phyloP scores from a whole-genome alignment of 306 rosid genomes.

The Mimosa bimucronata region DNA sequence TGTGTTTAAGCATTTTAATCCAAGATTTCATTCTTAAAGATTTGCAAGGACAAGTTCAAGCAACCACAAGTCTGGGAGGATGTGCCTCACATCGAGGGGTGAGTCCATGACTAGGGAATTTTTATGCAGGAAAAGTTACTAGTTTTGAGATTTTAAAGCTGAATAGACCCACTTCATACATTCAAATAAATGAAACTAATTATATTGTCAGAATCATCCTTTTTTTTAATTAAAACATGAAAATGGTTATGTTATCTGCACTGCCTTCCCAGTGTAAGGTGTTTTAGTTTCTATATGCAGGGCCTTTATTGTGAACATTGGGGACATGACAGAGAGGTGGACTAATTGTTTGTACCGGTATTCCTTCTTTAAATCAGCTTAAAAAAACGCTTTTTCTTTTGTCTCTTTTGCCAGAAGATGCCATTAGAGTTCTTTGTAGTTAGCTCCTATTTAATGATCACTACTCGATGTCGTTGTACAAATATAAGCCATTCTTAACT shows the following conservation, averaged over 20 bases:
- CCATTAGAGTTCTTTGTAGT: neutral
- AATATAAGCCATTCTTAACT: conserved; percentile 30
- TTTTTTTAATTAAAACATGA: conserved; percentile 8
- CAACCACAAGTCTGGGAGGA: conserved; percentile 89
- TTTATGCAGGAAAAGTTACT: neutral
- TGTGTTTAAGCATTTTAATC: conserved; percentile 12
- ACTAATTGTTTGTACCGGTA: conserved; percentile 88
- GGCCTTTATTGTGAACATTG: conserved; percentile 83
- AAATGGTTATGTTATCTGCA: conserved; percentile 6
- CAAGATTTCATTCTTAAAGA: conserved; percentile 43
- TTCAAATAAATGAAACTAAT: neutral
- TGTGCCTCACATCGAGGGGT: conserved; percentile 75
- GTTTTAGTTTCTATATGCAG: conserved; percentile 49
- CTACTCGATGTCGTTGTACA: conserved; percentile 6
- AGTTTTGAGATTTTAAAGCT: conserved; percentile 4
- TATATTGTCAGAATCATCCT: no score
- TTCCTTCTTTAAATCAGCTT: conserved; percentile 31
- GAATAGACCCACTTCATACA: conserved; percentile 2
- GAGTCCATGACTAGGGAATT: conserved; percentile 36
- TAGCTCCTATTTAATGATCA: neutral
- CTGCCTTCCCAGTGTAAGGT: conserved; percentile 16
- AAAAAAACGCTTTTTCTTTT: neutral
- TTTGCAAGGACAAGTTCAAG: conserved; percentile 71
- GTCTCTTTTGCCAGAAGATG: neutral
- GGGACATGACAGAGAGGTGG: conserved; percentile 98